Base-by-base conservation (phyloP, 2,329 filamentous ascomycete genomes). In the Aspergillus persii region DNA sequence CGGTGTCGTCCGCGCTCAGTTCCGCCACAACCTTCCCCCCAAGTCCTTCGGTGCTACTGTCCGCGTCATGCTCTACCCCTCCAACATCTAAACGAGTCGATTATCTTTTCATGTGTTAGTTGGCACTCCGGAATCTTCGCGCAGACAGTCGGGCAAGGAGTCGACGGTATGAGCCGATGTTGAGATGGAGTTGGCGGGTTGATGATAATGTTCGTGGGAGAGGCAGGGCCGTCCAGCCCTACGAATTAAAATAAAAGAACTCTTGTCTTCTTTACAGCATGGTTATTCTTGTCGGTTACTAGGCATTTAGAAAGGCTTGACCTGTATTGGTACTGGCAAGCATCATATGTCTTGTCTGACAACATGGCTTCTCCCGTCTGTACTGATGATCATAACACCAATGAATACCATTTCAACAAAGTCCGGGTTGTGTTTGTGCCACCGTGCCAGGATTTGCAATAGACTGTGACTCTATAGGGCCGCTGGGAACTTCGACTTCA, bases 11-110 rank as follows among this genome's bases (percentile, higher is more conserved):
- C 90, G 95, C 80, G 94, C 93, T 82, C 94, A 96, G 84, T 99
- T 99, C 89, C 84, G 89, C 81, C 86, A 87, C 83, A 96, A 96
- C 81, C 92, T 99, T 72, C 95, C 95, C 77, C 88, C 95, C 75
- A 93, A 93, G 86, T 92, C 91, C 78, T 97, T 98, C 86, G 92
- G 93, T 83, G 92, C 92, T 79, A 93, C 91, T 75, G 90, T 96
- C 84, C 89, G 93, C 83, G 87, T 96, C 83, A 96, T 96, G 92
- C 86, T 96, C 82, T 96, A 96, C 87, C 92, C 92, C 81, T 96
- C 92, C 78, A 92, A 91, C 84, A 95, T 97, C 89, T 96, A 94
- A 89, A 82, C 69, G 69, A 61, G 61, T 58, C 58, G 63, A 63
- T 59, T 70, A 70, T 66, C 47, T 65, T 67, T 41, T 41, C 36